Base-by-base conservation (phyloP, 495 filamentous ascomycete genomes). In the Penicillium daleae region DNA sequence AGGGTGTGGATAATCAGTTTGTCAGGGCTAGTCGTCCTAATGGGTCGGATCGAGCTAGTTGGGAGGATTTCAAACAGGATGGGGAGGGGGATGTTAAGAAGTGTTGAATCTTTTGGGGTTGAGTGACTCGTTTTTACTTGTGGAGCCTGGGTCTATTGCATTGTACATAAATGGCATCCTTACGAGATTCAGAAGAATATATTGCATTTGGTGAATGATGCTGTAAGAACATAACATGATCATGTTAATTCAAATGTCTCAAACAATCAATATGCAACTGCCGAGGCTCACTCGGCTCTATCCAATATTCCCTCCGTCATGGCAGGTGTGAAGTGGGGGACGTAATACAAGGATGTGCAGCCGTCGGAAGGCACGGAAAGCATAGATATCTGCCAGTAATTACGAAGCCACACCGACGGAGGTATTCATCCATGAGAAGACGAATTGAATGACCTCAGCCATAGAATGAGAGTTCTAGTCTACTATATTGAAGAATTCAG, bases 1-100 rank as follows among this genome's bases (percentile, higher is more conserved):
- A 76, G 7, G 79, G 74, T 2, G 76, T 80, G 17, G 73, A 78
- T 44, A 79, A 77, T 63, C 66, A 65, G 63, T 81, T 80, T 61
- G 64, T 69, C 24, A 66, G 76, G 27, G 74, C 75, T 6, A 78
- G 76, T 67, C 74, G 78, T 35, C 78, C 77, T 7, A 80, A 80
- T 71, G 79, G 79, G 1, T 56, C 52, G 6, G 78, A 80, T 60
- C 51, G 59, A 39, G 61, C 77, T 15, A 65, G 44, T 22, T 81
- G 78, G 78, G 68, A 74, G 57, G 75, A 72, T 52, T 79, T 79
- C 46, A 60, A 44, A 44, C 24, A 49, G 15, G 59, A 60, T 24
- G 51, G 61, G 9, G 69, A 76, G 44, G 71, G 65, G 2, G 74
- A 79, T 64, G 54, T 53, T 31, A 66, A 50, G 57, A 67, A 66